These are phyloP conservation scores for Chamaecrista fasciculata DNA, from an alignment of 306 rosid genomes.

Conservation along the genomic window DNA sequence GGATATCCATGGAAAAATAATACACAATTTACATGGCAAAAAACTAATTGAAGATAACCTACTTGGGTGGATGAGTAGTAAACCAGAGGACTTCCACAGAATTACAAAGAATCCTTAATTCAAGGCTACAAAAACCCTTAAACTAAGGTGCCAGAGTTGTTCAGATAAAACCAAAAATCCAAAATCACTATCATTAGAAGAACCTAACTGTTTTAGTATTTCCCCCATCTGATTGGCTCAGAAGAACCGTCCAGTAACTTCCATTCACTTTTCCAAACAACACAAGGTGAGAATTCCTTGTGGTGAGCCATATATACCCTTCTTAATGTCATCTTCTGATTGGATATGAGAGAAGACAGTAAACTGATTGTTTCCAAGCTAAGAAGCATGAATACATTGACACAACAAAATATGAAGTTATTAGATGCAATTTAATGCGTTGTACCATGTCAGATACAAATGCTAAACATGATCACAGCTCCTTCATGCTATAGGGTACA, in stretches of 20 bases:
- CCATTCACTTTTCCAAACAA: neutral
- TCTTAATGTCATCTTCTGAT: neutral
- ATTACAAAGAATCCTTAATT: neutral
- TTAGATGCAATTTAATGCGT: neutral
- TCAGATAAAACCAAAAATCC: slow-evolving; percentile 4
- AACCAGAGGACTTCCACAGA: neutral
- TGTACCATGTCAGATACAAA: neutral
- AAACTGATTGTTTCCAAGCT: neutral
- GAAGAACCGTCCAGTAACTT: neutral
- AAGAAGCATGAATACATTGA: neutral
- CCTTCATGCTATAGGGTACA: neutral
- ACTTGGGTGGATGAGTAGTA: neutral
- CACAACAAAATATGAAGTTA: neutral
- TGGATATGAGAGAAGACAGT: neutral
- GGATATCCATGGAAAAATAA: neutral
- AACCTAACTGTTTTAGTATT: slow-evolving; percentile 2
- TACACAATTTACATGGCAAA: neutral
- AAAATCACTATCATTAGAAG: neutral
- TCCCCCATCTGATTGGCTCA: neutral
- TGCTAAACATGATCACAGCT: neutral
- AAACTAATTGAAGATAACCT: neutral
- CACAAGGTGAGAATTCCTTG: neutral
- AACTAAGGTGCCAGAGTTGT: neutral
- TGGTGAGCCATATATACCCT: neutral
- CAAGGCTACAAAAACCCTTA: neutral